phyloP scores from a whole-genome alignment of 139 green algal genomes.

The Closterium sp. region DNA sequence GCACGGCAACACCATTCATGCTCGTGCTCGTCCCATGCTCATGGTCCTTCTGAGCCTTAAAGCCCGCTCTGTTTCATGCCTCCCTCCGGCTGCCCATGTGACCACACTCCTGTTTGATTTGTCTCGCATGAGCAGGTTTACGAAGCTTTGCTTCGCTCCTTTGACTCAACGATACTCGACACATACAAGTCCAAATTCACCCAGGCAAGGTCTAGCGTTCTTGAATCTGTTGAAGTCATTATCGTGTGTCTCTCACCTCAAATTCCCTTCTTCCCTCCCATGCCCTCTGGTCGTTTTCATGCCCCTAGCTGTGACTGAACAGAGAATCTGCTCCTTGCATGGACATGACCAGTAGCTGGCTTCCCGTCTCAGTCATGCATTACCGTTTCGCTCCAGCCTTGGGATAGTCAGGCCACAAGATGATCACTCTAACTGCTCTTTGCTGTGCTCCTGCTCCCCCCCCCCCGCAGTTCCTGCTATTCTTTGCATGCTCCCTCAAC shows the following conservation, averaged over 20 bases:
- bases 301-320: neutral
- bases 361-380: neutral
- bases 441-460: neutral
- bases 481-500: constrained; percentile 56
- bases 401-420: too few species aligned
- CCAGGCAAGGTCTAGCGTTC: constrained; percentile 54
- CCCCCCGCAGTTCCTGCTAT: constrained; percentile 68
- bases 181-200: constrained; percentile 89
- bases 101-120: neutral
- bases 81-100: neutral
- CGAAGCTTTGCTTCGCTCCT: constrained; percentile 65
- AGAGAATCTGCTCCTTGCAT: too few species aligned
- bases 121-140: constrained; percentile 52
- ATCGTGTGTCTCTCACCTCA: neutral
- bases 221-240: neutral
- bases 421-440: neutral
- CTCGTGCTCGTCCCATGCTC: neutral
- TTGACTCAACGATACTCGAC: constrained; percentile 75
- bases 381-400: neutral
- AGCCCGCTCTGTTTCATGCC: neutral
- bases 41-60: neutral
- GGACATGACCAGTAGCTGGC: neutral
- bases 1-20: neutral
- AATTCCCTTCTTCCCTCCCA: neutral
- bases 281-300: neutral